Conservation (phyloP, 2,329 filamentous ascomycete species). For the Diatrype stigma region DNA sequence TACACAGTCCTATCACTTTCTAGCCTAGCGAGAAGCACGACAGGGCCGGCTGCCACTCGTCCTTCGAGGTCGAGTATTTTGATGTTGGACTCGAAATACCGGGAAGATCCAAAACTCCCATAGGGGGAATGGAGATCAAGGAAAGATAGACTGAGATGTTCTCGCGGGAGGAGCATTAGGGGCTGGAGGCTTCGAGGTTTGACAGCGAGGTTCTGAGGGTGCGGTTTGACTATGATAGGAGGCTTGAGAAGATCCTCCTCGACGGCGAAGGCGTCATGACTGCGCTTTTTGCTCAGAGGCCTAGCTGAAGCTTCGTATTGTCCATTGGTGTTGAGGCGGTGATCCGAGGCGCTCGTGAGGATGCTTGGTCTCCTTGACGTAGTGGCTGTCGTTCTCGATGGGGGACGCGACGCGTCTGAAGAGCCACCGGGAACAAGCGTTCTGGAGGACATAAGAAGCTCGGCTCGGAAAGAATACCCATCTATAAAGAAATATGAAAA, state of each 20-base stretch:
- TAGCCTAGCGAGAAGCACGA: slow-evolving; percentile 58
- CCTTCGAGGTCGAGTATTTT: slow-evolving; percentile 61
- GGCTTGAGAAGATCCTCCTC: slow-evolving; percentile 49
- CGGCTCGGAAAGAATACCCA: slow-evolving; percentile 19
- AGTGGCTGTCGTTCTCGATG: slow-evolving; percentile 19
- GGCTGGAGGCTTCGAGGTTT: slow-evolving; percentile 55
- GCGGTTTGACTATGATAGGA: slow-evolving; percentile 50
- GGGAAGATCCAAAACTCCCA: slow-evolving; percentile 47
- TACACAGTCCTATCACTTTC: slow-evolving; percentile 52
- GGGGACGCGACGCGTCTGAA: slow-evolving; percentile 48
- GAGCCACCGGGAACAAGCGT: slow-evolving; percentile 7
- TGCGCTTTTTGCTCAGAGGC: slow-evolving; percentile 30
- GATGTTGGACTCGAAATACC: slow-evolving; percentile 58
- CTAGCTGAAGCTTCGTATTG: slow-evolving; percentile 19
- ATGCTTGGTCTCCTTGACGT: slow-evolving; percentile 19
- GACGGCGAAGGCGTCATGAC: slow-evolving; percentile 38
- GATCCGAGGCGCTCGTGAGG: slow-evolving; percentile 37
- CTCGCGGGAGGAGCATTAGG: slow-evolving; percentile 58
- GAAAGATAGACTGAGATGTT: slow-evolving; percentile 55
- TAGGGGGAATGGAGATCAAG: slow-evolving; percentile 53
- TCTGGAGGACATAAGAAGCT: slow-evolving; percentile 28
- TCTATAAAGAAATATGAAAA: slow-evolving; percentile 18
- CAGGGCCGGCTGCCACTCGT: slow-evolving; percentile 50
- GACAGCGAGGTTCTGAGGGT: slow-evolving; percentile 48
- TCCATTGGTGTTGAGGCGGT: slow-evolving; percentile 31